Evolutionary conservation across 108 stramenopile genomes (phyloP), one percentile per base, ranked within the genome.

Genomic region (Phaeodactylum tricornutum): DNA sequence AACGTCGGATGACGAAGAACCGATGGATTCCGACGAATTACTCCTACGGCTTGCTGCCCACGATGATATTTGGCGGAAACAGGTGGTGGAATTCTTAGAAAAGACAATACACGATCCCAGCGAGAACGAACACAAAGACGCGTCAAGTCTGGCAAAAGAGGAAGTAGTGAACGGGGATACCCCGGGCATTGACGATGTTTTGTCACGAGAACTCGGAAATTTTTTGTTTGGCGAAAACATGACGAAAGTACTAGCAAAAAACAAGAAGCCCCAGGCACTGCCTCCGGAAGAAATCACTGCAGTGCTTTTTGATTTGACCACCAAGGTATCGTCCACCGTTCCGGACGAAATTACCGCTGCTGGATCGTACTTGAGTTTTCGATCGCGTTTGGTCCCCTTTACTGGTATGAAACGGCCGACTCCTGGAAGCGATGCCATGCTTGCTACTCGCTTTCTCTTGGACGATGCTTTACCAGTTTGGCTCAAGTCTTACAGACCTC

Each of bases 261-360:
- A 82, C 46, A 77, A 73, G 47, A 72, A 62, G 29, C 64, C 78
- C 1, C 30, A 72, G 34, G 75, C 80, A 16, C 52, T 89, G 41
- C 87, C 87, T 1, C 83, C 79, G 7, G 75, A 49, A 15, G 87
- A 89, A 50, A 74, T 89, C 45, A 82, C 87, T 15, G 50, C 68
- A 11, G 75, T 84, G 24, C 60, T 89, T 17, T 89, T 72, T 65
- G 87, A 89, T 63, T 55, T 89, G 50, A 57, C 72, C 5, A 81
- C 75, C 9, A 58, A 64, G 20, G 54, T 82, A 38, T 58, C 68
- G 7, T 42, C 71, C 20, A 42, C 55, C 25, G 55, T 78, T 3
- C 80, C 78, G 15, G 66, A 74, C 22, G 71, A 80, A 51, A 64
- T 78, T 20, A 49, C 57, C 7, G 38, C 45, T 26, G 50, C 24